These are phyloP conservation scores for Metarhizium humberi DNA, from an alignment of 2,329 filamentous ascomycete species.

Conservation along the genomic window DNA sequence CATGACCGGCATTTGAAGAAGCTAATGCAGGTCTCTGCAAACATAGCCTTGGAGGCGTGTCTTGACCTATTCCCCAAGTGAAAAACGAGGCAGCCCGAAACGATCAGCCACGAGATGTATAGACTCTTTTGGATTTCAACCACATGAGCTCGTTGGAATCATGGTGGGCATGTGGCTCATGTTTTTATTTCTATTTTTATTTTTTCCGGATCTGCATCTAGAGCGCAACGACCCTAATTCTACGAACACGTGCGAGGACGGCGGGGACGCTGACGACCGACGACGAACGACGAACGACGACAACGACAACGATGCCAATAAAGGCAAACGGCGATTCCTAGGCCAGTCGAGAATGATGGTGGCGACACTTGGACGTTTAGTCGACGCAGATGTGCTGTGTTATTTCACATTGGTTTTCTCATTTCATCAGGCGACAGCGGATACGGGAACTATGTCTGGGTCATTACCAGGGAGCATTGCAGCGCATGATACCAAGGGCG, in stretches of 20 bases:
- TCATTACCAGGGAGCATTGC: neutral
- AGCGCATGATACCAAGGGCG: neutral
- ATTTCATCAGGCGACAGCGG: neutral
- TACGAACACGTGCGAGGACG: neutral
- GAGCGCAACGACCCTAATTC: neutral
- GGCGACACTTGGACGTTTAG: neutral
- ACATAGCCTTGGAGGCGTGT: slow-evolving; percentile 4
- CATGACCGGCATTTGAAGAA: neutral
- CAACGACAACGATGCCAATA: neutral
- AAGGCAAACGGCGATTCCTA: neutral
- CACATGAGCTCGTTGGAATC: neutral
- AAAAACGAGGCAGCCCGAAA: neutral
- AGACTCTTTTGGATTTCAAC: neutral
- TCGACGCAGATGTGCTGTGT: neutral
- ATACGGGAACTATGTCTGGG: neutral
- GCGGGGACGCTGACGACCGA: neutral
- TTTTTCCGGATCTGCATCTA: neutral
- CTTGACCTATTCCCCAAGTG: slow-evolving; percentile 4
- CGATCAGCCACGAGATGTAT: neutral
- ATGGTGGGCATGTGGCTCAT: neutral
- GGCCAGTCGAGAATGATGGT: neutral
- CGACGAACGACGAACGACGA: neutral
- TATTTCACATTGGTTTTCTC: neutral
- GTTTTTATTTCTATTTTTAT: neutral
- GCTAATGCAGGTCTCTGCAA: neutral